These are phyloP conservation scores for Orbilia blumenaviensis DNA, from an alignment of 2,329 filamentous ascomycete genomes.

Conservation along the genomic window DNA sequence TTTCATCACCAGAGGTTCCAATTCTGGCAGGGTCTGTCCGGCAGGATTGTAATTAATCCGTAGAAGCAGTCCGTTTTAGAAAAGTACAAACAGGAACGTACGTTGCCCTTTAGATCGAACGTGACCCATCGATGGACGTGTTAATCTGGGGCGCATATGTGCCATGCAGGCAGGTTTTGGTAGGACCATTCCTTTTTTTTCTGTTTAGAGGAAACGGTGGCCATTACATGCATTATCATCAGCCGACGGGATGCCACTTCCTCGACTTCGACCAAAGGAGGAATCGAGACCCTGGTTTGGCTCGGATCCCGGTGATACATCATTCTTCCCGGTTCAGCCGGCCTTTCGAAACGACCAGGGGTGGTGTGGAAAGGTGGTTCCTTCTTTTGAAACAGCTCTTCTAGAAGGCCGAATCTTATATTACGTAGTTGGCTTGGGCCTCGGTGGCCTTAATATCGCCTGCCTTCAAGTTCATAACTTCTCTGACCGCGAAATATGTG, in stretches of 20 bases:
- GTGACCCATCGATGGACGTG: neutral
- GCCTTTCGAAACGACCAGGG: constrained; percentile 20
- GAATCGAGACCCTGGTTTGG: constrained; percentile 19
- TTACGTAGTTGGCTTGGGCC: neutral
- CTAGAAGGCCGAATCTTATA: constrained; percentile 22
- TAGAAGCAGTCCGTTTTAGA: neutral
- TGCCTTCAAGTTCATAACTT: no score
- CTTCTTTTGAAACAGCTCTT: constrained; percentile 34
- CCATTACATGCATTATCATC: constrained; percentile 43
- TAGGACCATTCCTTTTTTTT: no score
- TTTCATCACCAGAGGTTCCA: neutral
- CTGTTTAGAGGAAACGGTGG: constrained; percentile 44
- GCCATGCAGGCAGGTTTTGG: no score
- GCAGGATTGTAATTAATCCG: constrained; percentile 20
- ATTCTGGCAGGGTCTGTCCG: neutral
- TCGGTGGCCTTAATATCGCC: constrained; percentile 12
- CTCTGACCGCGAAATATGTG: neutral
- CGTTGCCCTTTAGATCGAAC: neutral
- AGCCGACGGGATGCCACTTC: constrained; percentile 36
- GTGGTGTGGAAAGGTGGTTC: no score
- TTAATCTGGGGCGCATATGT: constrained; percentile 33
- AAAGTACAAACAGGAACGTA: no score
- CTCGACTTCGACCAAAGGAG: constrained; percentile 12
- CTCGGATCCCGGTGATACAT: constrained; percentile 17
- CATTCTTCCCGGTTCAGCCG: constrained; percentile 27